Evolutionary conservation across 2,329 filamentous ascomycete genomes (phyloP).

Genomic region (Cladosporium cucumerinum): DNA sequence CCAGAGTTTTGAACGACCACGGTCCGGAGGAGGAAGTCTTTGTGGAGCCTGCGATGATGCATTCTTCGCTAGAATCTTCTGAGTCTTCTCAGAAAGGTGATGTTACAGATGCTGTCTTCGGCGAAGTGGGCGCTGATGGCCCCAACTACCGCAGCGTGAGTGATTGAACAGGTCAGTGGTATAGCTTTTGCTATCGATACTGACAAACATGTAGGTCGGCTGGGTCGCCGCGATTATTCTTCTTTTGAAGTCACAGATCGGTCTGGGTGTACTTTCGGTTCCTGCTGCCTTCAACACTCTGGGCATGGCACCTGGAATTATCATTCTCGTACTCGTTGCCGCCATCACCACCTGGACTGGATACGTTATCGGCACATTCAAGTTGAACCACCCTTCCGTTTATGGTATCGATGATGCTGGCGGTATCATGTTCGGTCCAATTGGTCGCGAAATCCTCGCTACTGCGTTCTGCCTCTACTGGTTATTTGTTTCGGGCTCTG

Average conservation of each 20-base stretch:
- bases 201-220: conserved; percentile 24
- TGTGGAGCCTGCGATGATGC: conserved; percentile 6
- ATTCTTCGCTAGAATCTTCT: neutral
- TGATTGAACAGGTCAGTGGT: neutral
- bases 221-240: conserved; percentile 44
- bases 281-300: conserved; percentile 46
- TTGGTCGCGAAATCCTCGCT: conserved; percentile 48
- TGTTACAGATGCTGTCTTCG: conserved; percentile 24
- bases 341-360: conserved; percentile 50
- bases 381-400: conserved; percentile 52
- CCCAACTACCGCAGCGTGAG: conserved; percentile 29
- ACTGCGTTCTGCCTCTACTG: conserved; percentile 18
- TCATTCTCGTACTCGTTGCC: conserved; percentile 41
- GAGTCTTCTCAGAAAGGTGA: conserved; percentile 15
- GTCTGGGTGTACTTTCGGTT: conserved; percentile 48
- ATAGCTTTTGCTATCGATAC: neutral
- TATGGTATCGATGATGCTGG: conserved; percentile 59
- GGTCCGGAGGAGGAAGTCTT: conserved; percentile 13
- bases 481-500: conserved; percentile 13
- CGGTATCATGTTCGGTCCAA: conserved; percentile 50
- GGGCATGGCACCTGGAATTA: conserved; percentile 49
- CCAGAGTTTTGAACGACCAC: conserved; percentile 5
- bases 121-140: conserved; percentile 20
- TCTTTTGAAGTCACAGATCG: conserved; percentile 49
- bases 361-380: conserved; percentile 52